Conservation (phyloP, 2,329 filamentous ascomycete species). For the Hymenoscyphus albidus region DNA sequence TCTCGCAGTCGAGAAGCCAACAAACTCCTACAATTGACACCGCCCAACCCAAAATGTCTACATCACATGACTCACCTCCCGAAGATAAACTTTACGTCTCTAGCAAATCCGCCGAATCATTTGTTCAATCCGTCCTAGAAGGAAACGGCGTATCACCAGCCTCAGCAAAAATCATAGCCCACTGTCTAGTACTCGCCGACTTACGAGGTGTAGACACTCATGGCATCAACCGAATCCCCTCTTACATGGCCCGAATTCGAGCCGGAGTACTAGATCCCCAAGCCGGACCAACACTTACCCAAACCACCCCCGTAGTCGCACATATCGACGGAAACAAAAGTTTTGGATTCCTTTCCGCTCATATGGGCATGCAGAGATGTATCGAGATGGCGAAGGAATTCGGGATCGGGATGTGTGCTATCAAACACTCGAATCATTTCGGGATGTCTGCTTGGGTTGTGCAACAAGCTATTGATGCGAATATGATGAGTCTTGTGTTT, state of each 20-base stretch:
- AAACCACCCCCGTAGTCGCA: constrained; percentile 67
- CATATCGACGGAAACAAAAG: constrained; percentile 62
- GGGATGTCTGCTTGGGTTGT: constrained; percentile 82
- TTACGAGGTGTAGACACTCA: constrained; percentile 77
- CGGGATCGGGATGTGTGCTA: constrained; percentile 71
- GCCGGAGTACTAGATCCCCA: constrained; percentile 62
- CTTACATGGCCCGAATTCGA: constrained; percentile 70
- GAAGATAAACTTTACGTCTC: constrained; percentile 5
- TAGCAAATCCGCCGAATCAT: constrained; percentile 27
- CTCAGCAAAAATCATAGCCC: constrained; percentile 61
- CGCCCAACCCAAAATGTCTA: neutral
- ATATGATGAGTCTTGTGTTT: constrained; percentile 54
- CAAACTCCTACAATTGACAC: neutral
- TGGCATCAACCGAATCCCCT: constrained; percentile 72
- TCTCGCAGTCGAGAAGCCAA: neutral
- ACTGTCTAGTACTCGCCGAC: constrained; percentile 68
- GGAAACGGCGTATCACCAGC: constrained; percentile 56
- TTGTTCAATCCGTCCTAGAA: constrained; percentile 52
- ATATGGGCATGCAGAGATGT: constrained; percentile 61
- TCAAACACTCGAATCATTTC: constrained; percentile 78
- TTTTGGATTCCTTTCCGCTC: constrained; percentile 71
- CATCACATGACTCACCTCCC: constrained; percentile 7
- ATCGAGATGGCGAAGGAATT: constrained; percentile 60
- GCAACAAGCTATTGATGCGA: constrained; percentile 69
- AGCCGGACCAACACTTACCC: constrained; percentile 54